Evolutionary conservation across 78 protist genomes (phyloP), one percentile per base, ranked within the genome.

Genomic region (Chrysochromulina parva): DNA sequence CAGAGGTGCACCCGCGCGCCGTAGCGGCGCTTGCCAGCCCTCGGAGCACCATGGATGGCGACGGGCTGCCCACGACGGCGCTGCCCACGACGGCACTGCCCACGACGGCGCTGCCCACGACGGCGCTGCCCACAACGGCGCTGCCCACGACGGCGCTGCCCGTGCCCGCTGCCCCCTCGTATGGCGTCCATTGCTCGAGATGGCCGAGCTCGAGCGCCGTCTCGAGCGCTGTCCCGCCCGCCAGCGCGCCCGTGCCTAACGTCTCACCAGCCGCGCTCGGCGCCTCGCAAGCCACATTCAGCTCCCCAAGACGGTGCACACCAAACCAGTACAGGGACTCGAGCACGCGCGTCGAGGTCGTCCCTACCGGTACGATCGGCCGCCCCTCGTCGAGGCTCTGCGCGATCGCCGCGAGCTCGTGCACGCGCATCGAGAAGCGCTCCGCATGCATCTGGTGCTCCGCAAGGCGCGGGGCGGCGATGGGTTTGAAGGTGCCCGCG

Each of bases 401-500:
- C 22, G 65, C 65, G 62, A 82, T 4, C 47, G 54, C 81, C 3
- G 6, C 58, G 57, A 88, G 58, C 78, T 16, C 58, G 48, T 5
- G 38, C 38, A 38, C 38, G 38, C 81, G 26, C 38, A 58, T 6
- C 53, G 47, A 9, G 89, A 90, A 17, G 14, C 26, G 84, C 67
- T 90, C 93, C 1, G 60, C 52, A 52, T 90, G 93, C 93, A 90
- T 90, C 50, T 6, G 19, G 88, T 90, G 93, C 38, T 1, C 67
- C 0, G 16, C 66, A 7, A 55, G 55, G n/a, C 24, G 3, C 54
- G 0, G 26, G 38, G 89, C 84, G 1, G 28, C n/a, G 57, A 90
- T 84, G 3, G 93, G 93, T 55, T 38, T 13, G 80, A 90, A 90
- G n/a, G 93, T 90, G 50, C 93, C 93, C 28, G 92, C 92, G 74